A percentile compares a stretch with the other conserved stretches of the same genome.
Conservation (phyloP, 768 basidiomycete species). For the Leucosporidium yakuticum region DNA sequence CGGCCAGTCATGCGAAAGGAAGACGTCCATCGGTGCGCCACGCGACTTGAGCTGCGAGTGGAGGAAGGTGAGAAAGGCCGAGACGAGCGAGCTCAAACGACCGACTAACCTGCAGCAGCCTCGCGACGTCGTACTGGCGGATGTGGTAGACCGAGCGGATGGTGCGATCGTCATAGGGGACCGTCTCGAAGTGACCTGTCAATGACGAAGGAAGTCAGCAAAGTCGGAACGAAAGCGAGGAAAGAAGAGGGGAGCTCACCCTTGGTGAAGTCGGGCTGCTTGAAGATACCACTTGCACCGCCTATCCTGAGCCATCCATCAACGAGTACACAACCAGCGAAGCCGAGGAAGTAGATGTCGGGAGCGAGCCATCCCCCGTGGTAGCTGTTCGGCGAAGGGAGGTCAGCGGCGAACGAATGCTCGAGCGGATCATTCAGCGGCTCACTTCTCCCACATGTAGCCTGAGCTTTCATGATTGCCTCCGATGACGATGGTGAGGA, state of each 20-base stretch:
- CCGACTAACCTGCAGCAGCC: constrained; percentile 55
- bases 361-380: constrained; percentile 96
- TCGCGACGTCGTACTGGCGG: constrained; percentile 73
- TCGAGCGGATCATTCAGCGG: constrained; percentile 7
- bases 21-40: constrained; percentile 52
- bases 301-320: constrained; percentile 75
- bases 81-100: not conserved
- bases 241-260: constrained; percentile 45
- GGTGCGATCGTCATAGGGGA: constrained; percentile 68
- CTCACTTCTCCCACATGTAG: constrained; percentile 91
- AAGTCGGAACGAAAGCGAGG: not conserved
- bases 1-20: constrained; percentile 98
- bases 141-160: constrained; percentile 86
- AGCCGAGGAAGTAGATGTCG: constrained; percentile 92
- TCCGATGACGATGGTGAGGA: constrained; percentile 88
- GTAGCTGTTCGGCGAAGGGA: constrained; percentile 54
- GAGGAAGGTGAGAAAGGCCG: not conserved
- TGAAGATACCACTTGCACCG: constrained; percentile 90
- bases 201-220: not conserved
- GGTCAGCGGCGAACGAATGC: not conserved
- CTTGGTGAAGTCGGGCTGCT: constrained; percentile 61
- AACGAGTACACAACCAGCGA: constrained; percentile 79
- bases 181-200: constrained; percentile 63
- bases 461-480: constrained; percentile 98
- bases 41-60: constrained; percentile 21